Conservation (phyloP, 805 yeast species). For the Ogataea zsoltii region DNA sequence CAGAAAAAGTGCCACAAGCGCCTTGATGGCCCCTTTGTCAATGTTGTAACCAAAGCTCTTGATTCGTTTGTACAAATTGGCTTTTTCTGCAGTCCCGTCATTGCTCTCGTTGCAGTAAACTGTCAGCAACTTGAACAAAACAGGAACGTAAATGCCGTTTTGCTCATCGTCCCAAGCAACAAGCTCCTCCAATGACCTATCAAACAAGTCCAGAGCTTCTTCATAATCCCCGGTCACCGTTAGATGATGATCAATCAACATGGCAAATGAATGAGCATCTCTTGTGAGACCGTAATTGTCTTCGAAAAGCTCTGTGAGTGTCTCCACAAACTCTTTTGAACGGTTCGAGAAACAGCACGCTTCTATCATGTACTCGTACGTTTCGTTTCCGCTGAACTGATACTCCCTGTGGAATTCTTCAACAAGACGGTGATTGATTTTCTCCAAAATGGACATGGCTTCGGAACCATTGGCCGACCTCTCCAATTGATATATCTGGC, state of each 20-base stretch:
- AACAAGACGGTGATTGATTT: constrained; percentile 15
- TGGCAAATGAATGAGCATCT: constrained; percentile 38
- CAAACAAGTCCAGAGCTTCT: constrained; percentile 37
- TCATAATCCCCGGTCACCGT: constrained; percentile 33
- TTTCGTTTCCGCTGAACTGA: constrained; percentile 22
- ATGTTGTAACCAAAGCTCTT: constrained; percentile 40
- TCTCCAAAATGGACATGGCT: constrained; percentile 36
- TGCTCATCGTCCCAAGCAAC: constrained; percentile 44
- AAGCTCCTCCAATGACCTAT: constrained; percentile 38
- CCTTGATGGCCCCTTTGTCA: constrained; percentile 39
- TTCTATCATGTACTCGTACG: constrained; percentile 29
- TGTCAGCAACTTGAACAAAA: constrained; percentile 29
- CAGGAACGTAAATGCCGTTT: constrained; percentile 29
- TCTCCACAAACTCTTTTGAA: constrained; percentile 26
- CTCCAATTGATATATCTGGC: constrained; percentile 16
- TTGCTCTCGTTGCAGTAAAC: constrained; percentile 20
- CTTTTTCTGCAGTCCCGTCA: constrained; percentile 21
- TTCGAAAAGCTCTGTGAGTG: constrained; percentile 32
- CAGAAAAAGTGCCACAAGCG: constrained; percentile 39
- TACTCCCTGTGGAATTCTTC: constrained; percentile 17
- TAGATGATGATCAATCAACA: constrained; percentile 37
- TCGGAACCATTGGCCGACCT: constrained; percentile 21
- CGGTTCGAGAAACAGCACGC: constrained; percentile 31
- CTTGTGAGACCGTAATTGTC: constrained; percentile 32
- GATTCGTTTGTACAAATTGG: constrained; percentile 42